phyloP scores from a whole-genome alignment of 768 basidiomycete species.

The Serpula lacrymans region DNA sequence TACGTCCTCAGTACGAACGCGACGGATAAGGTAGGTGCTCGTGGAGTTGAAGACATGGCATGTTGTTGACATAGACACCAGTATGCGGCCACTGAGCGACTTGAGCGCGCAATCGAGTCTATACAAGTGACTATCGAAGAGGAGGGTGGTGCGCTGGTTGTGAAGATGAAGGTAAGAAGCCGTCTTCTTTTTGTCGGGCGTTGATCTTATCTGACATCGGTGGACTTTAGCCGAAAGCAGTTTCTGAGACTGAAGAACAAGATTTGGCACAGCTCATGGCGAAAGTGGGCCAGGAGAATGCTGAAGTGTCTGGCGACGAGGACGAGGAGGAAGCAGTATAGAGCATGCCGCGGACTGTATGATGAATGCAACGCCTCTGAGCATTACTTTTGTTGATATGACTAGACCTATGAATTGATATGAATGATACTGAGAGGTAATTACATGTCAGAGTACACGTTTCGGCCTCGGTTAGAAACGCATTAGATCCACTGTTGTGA shows the following conservation, averaged over 20 bases:
- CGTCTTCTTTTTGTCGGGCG: background rate
- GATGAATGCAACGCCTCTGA: no score
- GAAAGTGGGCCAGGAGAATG: conserved; percentile 90
- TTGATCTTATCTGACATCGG: background rate
- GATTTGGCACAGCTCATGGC: conserved; percentile 98
- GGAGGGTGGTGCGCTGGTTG: conserved; percentile 79
- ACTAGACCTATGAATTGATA: no score
- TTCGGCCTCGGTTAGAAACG: no score
- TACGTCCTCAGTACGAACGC: conserved; percentile 96
- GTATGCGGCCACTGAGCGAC: conserved; percentile 86
- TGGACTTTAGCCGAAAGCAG: conserved; percentile 83
- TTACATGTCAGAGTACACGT: no score
- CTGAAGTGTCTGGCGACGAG: conserved; percentile 94
- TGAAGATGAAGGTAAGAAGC: conserved; percentile 88
- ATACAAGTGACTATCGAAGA: conserved; percentile 84
- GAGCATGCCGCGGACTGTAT: no score
- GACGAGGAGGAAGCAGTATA: conserved; percentile 62
- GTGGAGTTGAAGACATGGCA: no score
- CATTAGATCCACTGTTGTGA: no score
- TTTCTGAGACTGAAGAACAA: conserved; percentile 96
- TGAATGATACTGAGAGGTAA: no score
- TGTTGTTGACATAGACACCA: conserved; percentile 27
- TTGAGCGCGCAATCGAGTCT: conserved; percentile 90
- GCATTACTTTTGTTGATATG: no score
- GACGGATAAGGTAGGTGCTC: conserved; percentile 82